Base-by-base conservation (phyloP, 306 rosid species). In the Casuarina cunninghamiana region DNA sequence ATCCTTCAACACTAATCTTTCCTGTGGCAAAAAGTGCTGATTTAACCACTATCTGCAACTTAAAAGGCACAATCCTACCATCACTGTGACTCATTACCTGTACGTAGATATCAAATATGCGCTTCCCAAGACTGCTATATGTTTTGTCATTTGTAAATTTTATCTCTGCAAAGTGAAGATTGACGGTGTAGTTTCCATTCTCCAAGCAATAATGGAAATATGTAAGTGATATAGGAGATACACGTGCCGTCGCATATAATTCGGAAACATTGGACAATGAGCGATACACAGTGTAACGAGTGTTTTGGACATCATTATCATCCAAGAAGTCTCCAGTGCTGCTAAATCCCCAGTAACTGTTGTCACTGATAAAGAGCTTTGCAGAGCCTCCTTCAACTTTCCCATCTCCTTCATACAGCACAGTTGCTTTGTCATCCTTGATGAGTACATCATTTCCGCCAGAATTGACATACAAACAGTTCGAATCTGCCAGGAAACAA, bases 141-240 rank as follows among this genome's bases (percentile, higher is more conserved):
- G 88, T 78, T 74, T 74, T 43, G 63, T 86, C 89, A 79, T 85
- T 84, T 32, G 92, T 84, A 71, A 87, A 91, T 78, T 78, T 84
- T 84, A 91, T 76, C 86, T 91, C 97, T 3, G 87, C 86, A 54
- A 91, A 91, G 87, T 88, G 92, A 75, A 93, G 88, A 69, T 63
- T 86, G 12, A 90, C 77, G 17, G 80, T 81, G 75, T 89, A 92
- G 86, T 83, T 75, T 74, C 97, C 93, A 78, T 91, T 84, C 66
- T 87, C 90, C 83, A 91, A 86, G 81, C 93, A 91, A 69, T 85
- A 79, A 75, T 91, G 97, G 86, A 91, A 91, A 73, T 88, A 91
- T 63, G 92, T 82, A 32, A 91, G 86, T 3, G 92, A 81, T 76
- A 85, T 79, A 65, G 97, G 97, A 81, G 90, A 42, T 71, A 17